Conservation (phyloP, 2,329 filamentous ascomycete species). For the Diaporthe citri region DNA sequence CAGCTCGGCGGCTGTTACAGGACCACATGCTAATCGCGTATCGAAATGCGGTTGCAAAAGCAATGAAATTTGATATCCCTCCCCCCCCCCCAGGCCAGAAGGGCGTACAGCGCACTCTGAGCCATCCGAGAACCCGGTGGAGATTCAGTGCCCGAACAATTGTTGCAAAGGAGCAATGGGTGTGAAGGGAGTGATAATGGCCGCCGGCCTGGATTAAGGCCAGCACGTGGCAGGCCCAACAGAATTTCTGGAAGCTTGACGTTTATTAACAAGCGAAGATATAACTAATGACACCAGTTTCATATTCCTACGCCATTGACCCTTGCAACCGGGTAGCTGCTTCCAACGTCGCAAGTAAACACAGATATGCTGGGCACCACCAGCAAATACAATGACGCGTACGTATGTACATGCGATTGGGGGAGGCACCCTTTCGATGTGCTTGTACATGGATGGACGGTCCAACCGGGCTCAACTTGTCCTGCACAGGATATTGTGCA, state of each 20-base stretch:
- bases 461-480: neutral
- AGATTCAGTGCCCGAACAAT: neutral
- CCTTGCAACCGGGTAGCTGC: slow-evolving; percentile 24
- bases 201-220: neutral
- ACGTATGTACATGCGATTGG: neutral
- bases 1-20: neutral
- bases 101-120: neutral
- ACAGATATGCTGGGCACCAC: neutral
- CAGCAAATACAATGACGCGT: slow-evolving; percentile 9
- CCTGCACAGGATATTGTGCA: neutral
- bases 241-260: neutral
- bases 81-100: neutral
- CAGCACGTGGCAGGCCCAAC: neutral
- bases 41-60: neutral
- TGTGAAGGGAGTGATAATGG: neutral
- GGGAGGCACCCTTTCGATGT: neutral
- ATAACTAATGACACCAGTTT: neutral
- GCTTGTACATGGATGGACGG: neutral
- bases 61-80: too few relatives aligned
- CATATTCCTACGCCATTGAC: neutral
- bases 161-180: neutral
- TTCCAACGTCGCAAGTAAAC: slow-evolving; percentile 17
- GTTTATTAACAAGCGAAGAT: neutral
- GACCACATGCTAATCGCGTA: neutral
- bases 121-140: too few relatives aligned